A percentile compares a stretch with the other conserved stretches of the same genome.
Evolutionary conservation across 345 rosid species (phyloP).

Genomic region (Angophora floribunda): DNA sequence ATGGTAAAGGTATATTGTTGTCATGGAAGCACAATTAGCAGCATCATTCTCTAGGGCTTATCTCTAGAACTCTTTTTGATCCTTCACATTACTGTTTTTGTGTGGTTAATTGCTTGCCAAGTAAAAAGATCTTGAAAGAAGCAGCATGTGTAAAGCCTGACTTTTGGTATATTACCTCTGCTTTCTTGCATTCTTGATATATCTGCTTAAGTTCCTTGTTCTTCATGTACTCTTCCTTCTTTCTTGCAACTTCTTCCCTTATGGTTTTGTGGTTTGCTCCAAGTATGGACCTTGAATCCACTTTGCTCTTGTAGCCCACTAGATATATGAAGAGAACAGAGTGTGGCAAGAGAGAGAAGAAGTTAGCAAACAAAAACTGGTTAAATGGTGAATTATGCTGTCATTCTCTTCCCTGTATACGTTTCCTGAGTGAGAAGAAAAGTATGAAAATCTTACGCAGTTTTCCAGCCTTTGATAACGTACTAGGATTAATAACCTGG

Average conservation of each 20-base stretch:
- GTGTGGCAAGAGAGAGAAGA: background rate
- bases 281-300: conserved; percentile 33
- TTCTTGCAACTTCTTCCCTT: conserved; percentile 29
- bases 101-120: background rate
- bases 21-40: background rate
- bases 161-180: conserved; percentile 15
- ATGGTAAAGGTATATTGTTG: background rate
- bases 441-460: conserved; percentile 11
- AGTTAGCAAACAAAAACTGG: background rate
- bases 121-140: background rate
- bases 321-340: background rate
- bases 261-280: conserved; percentile 26
- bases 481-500: conserved; percentile 62
- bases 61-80: background rate
- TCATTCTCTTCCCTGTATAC: background rate
- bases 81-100: background rate
- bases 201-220: conserved; percentile 25
- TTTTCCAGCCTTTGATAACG: conserved; percentile 33
- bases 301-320: conserved; percentile 53
- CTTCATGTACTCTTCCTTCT: conserved; percentile 24
- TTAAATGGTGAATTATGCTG: background rate
- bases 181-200: conserved; percentile 12
- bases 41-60: background rate
- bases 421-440: background rate
- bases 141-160: background rate